These are phyloP conservation scores for Rhamnella rubrinervis DNA, from an alignment of 331 rosid genomes.

Conservation along the genomic window DNA sequence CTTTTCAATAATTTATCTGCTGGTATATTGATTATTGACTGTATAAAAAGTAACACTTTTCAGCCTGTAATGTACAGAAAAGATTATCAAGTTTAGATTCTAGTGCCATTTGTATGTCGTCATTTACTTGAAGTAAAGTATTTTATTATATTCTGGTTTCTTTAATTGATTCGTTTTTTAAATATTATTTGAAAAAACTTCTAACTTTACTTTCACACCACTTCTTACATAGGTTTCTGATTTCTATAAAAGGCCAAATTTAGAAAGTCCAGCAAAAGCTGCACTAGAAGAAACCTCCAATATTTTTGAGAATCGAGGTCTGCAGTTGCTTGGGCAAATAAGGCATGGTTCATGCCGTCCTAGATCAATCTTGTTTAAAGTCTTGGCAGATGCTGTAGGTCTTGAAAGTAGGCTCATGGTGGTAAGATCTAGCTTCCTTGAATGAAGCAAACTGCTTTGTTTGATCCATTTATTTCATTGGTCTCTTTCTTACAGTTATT, in stretches of 20 bases:
- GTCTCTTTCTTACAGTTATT: neutral
- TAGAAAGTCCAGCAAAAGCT: conserved; percentile 95
- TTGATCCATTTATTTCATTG: neutral
- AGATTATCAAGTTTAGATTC: no score
- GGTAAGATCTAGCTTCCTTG: conserved; percentile 63
- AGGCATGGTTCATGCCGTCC: conserved; percentile 93
- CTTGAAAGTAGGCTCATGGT: conserved; percentile 87
- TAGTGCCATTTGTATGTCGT: no score
- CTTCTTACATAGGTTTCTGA: conserved; percentile 71
- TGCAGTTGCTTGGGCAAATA: conserved; percentile 92
- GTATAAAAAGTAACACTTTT: no score
- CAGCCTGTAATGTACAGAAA: no score
- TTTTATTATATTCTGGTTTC: no score
- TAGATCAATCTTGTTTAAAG: conserved; percentile 92
- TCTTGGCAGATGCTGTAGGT: conserved; percentile 87
- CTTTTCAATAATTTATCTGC: no score
- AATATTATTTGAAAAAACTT: neutral
- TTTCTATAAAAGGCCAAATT: conserved; percentile 72
- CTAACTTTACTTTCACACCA: conserved; percentile 12
- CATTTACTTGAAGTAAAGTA: no score
- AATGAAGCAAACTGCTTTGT: conserved; percentile 16
- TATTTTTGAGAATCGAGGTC: conserved; percentile 82
- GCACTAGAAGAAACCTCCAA: conserved; percentile 73
- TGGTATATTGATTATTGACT: no score
- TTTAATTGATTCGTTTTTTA: neutral